phyloP scores from a whole-genome alignment of 75 land plant genomes.

The Selaginella tamariscina region DNA sequence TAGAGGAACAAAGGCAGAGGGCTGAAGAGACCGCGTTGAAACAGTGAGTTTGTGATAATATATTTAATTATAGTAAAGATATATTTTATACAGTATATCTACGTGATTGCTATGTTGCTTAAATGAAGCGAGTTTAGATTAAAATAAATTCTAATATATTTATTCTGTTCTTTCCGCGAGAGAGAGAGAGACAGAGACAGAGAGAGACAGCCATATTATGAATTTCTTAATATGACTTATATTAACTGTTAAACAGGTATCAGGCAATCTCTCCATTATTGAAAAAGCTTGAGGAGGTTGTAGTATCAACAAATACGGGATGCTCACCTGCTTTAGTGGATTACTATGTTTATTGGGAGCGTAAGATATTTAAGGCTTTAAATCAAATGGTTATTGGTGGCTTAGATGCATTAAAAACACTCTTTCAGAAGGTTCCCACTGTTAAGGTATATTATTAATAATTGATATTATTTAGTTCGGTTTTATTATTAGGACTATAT shows the following conservation, averaged over 20 bases:
- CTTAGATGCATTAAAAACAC: constrained; percentile 17
- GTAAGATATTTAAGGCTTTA: constrained; percentile 21
- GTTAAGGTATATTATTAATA: constrained; percentile 21
- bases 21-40: neutral
- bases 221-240: no score
- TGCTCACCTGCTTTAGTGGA: constrained; percentile 16
- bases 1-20: neutral
- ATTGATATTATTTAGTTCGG: no score
- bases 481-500: no score
- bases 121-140: no score
- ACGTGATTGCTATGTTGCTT: no score
- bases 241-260: constrained; percentile 16
- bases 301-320: constrained; percentile 25
- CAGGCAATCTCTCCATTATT: constrained; percentile 26
- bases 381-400: constrained; percentile 24
- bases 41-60: neutral
- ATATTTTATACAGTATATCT: no score
- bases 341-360: constrained; percentile 26
- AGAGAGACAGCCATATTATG: no score
- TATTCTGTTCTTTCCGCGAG: no score
- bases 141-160: no score
- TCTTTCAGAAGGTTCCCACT: constrained; percentile 18
- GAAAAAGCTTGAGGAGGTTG: constrained; percentile 27
- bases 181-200: no score
- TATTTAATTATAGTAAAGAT: no score